Evolutionary conservation across 192 early-diverging fungal species (phyloP).

Genomic region (Coemansia sp.): DNA sequence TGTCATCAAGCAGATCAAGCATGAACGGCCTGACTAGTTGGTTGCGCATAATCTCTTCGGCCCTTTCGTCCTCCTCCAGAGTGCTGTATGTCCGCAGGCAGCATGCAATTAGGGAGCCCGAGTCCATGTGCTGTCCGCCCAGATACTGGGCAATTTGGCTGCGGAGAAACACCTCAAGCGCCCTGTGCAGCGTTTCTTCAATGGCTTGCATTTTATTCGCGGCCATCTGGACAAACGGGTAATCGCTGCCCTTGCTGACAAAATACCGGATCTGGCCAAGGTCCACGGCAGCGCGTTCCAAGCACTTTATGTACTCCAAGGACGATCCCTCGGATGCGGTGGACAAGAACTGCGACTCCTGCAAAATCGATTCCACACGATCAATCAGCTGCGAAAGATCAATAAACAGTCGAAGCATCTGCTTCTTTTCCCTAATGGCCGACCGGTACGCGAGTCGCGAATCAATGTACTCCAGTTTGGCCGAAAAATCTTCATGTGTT

Average conservation of each 20-base stretch:
- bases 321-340: not conserved
- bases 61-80: slow-evolving; percentile 22
- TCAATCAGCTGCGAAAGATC: slow-evolving; percentile 37
- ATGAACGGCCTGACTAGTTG: slow-evolving; percentile 25
- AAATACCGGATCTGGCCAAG: slow-evolving; percentile 41
- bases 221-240: slow-evolving; percentile 23
- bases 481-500: slow-evolving; percentile 10
- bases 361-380: slow-evolving; percentile 21
- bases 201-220: slow-evolving; percentile 14
- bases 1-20: slow-evolving; percentile 7
- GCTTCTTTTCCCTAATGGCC: slow-evolving; percentile 34
- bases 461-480: slow-evolving; percentile 28
- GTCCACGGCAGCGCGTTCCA: slow-evolving; percentile 42
- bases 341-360: slow-evolving; percentile 10
- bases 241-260: slow-evolving; percentile 22
- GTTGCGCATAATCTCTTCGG: slow-evolving; percentile 22
- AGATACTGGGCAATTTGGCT: slow-evolving; percentile 18
- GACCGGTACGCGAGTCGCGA: slow-evolving; percentile 27
- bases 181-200: slow-evolving; percentile 19
- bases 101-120: slow-evolving; percentile 15
- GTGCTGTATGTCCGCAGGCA: slow-evolving; percentile 39
- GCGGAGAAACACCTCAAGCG: slow-evolving; percentile 17
- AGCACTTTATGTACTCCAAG: slow-evolving; percentile 29
- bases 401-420: slow-evolving; percentile 36
- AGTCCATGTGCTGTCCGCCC: not conserved